Percentiles rank a stretch among this genome's conserved stretches.
Evolutionary conservation across 495 filamentous ascomycete genomes (phyloP).

Genomic region (Penicillium nucicola): DNA sequence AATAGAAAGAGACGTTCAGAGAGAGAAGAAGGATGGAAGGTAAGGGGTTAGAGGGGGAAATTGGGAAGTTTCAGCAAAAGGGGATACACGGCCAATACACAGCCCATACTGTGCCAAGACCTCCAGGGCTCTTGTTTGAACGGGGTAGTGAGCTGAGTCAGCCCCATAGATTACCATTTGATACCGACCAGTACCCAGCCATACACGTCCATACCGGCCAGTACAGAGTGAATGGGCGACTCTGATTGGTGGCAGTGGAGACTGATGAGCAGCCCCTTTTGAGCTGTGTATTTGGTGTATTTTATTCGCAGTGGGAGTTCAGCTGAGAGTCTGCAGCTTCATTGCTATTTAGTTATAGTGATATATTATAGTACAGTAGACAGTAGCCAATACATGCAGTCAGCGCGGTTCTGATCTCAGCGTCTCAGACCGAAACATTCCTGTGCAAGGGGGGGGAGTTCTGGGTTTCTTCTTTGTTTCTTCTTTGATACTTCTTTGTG

Average conservation of each 20-base stretch:
- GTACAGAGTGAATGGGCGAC: not conserved
- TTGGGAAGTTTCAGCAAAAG: slow-evolving; percentile 31
- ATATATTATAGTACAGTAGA: no score
- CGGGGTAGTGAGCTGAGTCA: no score
- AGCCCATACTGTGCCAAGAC: not conserved
- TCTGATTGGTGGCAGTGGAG: slow-evolving; percentile 6
- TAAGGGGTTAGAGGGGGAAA: slow-evolving; percentile 25
- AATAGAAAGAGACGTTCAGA: slow-evolving; percentile 10
- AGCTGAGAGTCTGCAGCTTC: no score
- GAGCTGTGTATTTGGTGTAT: not conserved
- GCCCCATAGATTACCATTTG: no score
- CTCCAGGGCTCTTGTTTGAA: no score
- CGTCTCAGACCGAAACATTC: not conserved
- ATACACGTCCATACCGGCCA: no score
- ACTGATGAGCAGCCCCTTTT: slow-evolving; percentile 3
- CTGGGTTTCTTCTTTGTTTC: not conserved
- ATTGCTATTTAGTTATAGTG: no score
- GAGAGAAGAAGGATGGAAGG: slow-evolving; percentile 24
- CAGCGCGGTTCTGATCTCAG: not conserved
- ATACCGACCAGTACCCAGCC: slow-evolving; percentile 1
- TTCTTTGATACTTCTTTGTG: not conserved
- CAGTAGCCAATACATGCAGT: no score
- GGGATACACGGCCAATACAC: slow-evolving; percentile 17
- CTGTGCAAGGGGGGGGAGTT: no score
- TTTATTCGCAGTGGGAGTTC: no score